These are phyloP conservation scores for Brassica hybrid DNA, from an alignment of 441 rosid species.

Conservation along the genomic window DNA sequence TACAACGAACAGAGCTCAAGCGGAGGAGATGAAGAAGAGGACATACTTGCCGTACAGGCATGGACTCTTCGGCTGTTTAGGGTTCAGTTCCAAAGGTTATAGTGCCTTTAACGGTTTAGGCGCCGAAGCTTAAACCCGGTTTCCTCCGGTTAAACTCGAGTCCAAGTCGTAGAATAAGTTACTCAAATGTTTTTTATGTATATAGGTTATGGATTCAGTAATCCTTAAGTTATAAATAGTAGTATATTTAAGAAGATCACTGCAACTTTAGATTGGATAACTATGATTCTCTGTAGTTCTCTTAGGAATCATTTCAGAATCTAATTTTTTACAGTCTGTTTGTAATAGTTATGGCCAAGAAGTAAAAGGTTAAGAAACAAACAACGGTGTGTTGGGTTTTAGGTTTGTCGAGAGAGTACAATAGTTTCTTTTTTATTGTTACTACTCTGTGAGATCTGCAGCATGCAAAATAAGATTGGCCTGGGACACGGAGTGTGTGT, in stretches of 20 bases:
- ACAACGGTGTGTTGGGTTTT: too few species aligned
- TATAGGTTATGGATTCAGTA: conserved; percentile 16
- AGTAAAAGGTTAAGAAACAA: too few species aligned
- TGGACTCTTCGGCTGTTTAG: conserved; percentile 90
- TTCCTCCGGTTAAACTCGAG: conserved; percentile 60
- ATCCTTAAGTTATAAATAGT: conserved; percentile 11
- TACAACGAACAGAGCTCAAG: conserved; percentile 88
- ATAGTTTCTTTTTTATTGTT: too few species aligned
- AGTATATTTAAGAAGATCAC: conserved; percentile 19
- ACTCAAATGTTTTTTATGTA: conserved; percentile 8
- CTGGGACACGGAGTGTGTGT: too few species aligned
- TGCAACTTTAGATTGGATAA: conserved; percentile 19
- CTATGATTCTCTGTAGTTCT: conserved; percentile 14
- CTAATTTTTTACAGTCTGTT: too few species aligned
- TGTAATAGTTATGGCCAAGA: too few species aligned
- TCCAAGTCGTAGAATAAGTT: conserved; percentile 20
- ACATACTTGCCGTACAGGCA: conserved; percentile 90
- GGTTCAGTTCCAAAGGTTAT: conserved; percentile 94
- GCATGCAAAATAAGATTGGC: too few species aligned
- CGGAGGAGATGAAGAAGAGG: conserved; percentile 94
- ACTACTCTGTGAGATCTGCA: too few species aligned
- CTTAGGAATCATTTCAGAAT: too few species aligned
- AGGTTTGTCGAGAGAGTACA: too few species aligned
- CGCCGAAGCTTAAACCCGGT: conserved; percentile 93
- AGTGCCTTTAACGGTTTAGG: conserved; percentile 92